A percentile compares a stretch with the other conserved stretches of the same genome.
These are phyloP conservation scores for Sambucus nigra DNA, from an alignment of 129 eudicot genomes.

Conservation along the genomic window DNA sequence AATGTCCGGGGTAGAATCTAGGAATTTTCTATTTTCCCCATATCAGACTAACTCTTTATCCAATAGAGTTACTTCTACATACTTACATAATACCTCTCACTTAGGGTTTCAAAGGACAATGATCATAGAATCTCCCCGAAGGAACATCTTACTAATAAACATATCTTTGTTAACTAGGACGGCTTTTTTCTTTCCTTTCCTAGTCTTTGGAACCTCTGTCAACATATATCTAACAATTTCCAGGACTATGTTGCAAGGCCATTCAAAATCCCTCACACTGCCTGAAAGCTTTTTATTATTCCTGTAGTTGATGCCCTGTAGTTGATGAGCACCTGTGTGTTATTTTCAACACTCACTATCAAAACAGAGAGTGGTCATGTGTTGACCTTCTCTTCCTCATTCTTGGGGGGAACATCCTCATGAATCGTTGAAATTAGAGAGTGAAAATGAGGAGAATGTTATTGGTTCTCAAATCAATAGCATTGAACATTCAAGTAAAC, in stretches of 20 bases:
- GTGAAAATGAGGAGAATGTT: too few relatives aligned
- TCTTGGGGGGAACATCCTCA: too few relatives aligned
- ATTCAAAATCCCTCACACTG: constrained; percentile 89
- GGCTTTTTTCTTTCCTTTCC: constrained; percentile 97
- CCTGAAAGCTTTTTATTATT: constrained; percentile 86
- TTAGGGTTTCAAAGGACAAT: constrained; percentile 90
- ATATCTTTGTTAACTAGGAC: constrained; percentile 83
- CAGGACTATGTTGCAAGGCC: constrained; percentile 97
- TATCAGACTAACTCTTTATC: too few relatives aligned
- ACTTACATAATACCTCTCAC: too few relatives aligned
- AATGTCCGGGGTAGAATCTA: too few relatives aligned
- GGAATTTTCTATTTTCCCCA: too few relatives aligned
- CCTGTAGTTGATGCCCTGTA: too few relatives aligned
- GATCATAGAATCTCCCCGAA: constrained; percentile 92
- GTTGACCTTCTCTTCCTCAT: constrained; percentile 92
- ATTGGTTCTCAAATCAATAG: too few relatives aligned
- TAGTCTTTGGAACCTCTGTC: constrained; percentile 98
- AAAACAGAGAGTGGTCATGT: constrained; percentile 87
- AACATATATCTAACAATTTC: constrained; percentile 96
- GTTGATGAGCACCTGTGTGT: constrained; percentile 90
- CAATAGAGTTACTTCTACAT: too few relatives aligned
- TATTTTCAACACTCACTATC: constrained; percentile 92
- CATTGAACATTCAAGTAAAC: too few relatives aligned
- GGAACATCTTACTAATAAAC: constrained; percentile 94
- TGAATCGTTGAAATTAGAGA: too few relatives aligned